Base-by-base conservation (phyloP, 805 yeast genomes). In the Lipomyces japonicus region DNA sequence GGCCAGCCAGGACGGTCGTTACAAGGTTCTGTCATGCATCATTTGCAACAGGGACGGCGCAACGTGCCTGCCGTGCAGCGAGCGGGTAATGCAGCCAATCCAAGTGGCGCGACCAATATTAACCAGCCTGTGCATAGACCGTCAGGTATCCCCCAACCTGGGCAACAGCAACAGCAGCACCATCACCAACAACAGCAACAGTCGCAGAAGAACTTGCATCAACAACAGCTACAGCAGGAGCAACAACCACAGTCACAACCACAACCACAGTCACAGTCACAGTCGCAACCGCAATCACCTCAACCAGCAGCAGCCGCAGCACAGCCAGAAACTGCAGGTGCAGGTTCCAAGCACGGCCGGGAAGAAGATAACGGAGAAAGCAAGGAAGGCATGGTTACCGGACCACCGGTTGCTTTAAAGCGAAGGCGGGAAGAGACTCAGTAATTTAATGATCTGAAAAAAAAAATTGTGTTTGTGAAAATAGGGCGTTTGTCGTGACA, bases 341-440 rank as follows among this genome's bases (percentile, higher is more conserved):
- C 39, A 18, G 46, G 39, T 5, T 7, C 32, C 16, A 42, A 42
- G 18, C 34, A 37, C n/a, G 23, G 35, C 4, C 16, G 42, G 44
- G 30, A 19, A 25, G 45, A 39, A 6, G 45, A 26, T 3, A 26
- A 31, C 5, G 42, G 45, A 5, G 49, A 43, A 26, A 26, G 39
- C 41, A 28, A 39, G 4, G 57, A 28, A 22, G 38, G 18, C 9
- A 38, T 30, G 3, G 39, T 18, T 3, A 25, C 31, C 18, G 50
- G 46, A 5, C 41, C 52, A 10, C 53, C 53, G 24, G 47, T 51
- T 14, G 53, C 54, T 16, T 21, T 50, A 42, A 53, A 53, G 42
- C 40, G 57, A 19, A 44, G 57, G 24, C 39, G 50, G 25, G 57
- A 53, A 40, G 55, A 53, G 34, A 39, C 48, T 30, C 49, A 48